Base-by-base conservation (phyloP, 805 yeast genomes). In the Saccharomycopsis capsularis region DNA sequence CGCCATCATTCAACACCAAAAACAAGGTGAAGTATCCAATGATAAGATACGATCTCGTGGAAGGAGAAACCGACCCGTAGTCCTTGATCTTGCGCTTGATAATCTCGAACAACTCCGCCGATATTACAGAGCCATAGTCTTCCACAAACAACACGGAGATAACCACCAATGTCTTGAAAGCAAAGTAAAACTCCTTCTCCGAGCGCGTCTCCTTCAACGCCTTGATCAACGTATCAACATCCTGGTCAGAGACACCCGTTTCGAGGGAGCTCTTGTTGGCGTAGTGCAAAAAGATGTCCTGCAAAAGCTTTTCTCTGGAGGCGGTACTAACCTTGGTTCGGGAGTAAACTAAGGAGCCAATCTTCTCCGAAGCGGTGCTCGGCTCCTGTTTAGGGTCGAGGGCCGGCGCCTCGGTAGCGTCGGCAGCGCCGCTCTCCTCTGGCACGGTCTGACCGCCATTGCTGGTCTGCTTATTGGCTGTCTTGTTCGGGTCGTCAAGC, bases 21-120 rank as follows among this genome's bases (percentile, higher is more conserved):
- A 30, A 50, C 15, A 46, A 21, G 2, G 54, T 44, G 16, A 50
- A 50, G 32, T 50, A 50, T 4, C 54, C 54, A 22, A 47, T 30
- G 2, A 43, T 27, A 13, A 42, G 32, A 13, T 25, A 36, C 2
- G 51, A 22, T 27, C 45, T 18, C 1, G 24, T 21, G 2, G 6
- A 18, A 4, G 54, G 21, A 44, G 42, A 23, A 16, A 22, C 15
- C 13, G 23, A 37, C 24, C 36, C 50, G 2, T 16, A 29, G 15
- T 40, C 42, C 7, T 13, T 23, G 24, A 40, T 25, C 22, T 46
- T 40, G 19, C 32, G 24, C 15, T 46, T 40, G n/a, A 46, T 27
- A 11, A 39, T 19, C 6, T 30, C 40, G 16, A 30, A 30, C 15
- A 46, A 19, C 16, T 32, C 32, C 2, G 21, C 23, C 13, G 42